Percentiles rank a stretch among this genome's conserved stretches.
phyloP scores from a whole-genome alignment of 139 green algal genomes.

The Chlorella sp. region DNA sequence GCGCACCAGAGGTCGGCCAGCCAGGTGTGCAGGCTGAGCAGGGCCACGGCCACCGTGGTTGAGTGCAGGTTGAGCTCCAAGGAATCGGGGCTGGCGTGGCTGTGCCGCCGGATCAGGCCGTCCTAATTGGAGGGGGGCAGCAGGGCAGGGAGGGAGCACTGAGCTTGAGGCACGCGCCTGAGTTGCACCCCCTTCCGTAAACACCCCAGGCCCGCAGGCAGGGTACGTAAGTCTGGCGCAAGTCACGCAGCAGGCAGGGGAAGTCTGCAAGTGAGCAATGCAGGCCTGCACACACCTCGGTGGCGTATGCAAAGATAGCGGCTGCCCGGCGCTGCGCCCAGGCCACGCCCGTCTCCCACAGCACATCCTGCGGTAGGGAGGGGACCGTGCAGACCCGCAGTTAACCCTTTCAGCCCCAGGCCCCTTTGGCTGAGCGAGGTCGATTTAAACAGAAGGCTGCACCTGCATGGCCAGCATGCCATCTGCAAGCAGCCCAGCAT shows the following conservation, averaged over 20 bases:
- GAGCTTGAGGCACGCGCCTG: too few species aligned
- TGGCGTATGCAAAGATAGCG: background rate
- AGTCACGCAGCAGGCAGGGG: background rate
- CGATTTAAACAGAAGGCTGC: too few species aligned
- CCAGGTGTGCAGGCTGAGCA: conserved; percentile 38
- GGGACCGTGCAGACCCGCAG: too few species aligned
- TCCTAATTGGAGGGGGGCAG: background rate
- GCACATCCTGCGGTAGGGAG: conserved; percentile 44
- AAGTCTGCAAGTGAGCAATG: background rate
- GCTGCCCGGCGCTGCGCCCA: conserved; percentile 64
- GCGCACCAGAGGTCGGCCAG: conserved; percentile 34
- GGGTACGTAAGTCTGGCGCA: too few species aligned
- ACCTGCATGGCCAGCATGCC: too few species aligned
- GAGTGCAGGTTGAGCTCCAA: conserved; percentile 36
- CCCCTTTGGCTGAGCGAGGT: too few species aligned
- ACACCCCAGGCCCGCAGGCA: background rate
- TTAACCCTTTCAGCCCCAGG: too few species aligned
- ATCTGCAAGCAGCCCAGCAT: too few species aligned
- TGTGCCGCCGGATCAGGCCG: conserved; percentile 10
- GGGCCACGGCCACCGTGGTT: conserved; percentile 25
- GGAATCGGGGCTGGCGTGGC: background rate
- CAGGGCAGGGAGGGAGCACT: background rate
- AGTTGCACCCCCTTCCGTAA: background rate
- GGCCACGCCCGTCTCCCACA: conserved; percentile 80
- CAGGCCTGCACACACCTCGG: background rate